Percentiles rank a stretch among this genome's conserved stretches.
Conservation (phyloP, 306 rosid genomes). For the Morella rubra region DNA sequence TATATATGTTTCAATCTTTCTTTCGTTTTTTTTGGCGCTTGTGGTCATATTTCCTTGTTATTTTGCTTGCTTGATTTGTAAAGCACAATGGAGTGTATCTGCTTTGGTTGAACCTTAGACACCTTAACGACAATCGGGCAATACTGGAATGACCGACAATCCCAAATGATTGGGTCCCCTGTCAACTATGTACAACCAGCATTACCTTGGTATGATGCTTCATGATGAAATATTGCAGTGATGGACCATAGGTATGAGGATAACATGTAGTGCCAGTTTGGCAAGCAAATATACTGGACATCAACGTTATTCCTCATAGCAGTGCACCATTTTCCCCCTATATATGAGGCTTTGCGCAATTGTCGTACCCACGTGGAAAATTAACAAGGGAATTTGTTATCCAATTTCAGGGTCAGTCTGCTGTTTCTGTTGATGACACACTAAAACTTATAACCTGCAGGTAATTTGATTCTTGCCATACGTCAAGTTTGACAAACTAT, state of each 20-base stretch:
- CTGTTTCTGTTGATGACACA: conserved; percentile 63
- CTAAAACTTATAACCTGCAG: conserved; percentile 63
- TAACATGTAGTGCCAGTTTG: background rate
- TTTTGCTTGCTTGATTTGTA: background rate
- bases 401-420: conserved; percentile 63
- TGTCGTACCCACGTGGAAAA: conserved; percentile 18
- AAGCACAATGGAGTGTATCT: background rate
- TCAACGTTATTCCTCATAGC: conserved; percentile 1
- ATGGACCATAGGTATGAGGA: background rate
- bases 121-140: background rate
- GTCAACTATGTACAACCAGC: background rate
- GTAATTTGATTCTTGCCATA: conserved; percentile 34
- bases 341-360: conserved; percentile 15
- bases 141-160: background rate
- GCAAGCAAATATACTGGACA: background rate
- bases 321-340: background rate
- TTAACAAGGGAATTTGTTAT: conserved; percentile 38
- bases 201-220: background rate
- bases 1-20: no score
- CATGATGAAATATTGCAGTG: background rate
- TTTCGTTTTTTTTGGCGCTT: no score
- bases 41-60: background rate
- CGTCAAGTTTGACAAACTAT: conserved; percentile 10
- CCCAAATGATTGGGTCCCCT: background rate
- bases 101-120: background rate